Base-by-base conservation (phyloP, 2,329 filamentous ascomycete genomes). In the Dactylellina drechsleri region DNA sequence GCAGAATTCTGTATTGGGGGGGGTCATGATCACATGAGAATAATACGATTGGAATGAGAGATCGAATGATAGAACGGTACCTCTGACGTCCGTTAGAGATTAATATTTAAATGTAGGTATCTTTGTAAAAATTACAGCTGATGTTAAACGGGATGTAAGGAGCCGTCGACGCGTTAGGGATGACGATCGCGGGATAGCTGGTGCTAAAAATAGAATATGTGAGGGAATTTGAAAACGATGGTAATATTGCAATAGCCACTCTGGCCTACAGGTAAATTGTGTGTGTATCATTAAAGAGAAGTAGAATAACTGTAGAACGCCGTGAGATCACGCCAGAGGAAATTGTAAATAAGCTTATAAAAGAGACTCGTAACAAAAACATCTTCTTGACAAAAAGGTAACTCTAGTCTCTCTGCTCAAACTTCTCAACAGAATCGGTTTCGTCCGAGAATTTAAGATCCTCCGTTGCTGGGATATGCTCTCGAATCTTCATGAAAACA, bases 361-460 rank as follows among this genome's bases (percentile, higher is more conserved):
- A 36, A 36, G 31, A 28, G 26, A 61, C 13, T 47, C 50, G 36
- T 66, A 53, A 67, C 43, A n/a, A 20, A 57, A 59, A 13, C 16
- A 57, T 13, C 2, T 36, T 40, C 41, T 26, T 18, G 36, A 49
- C 15, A 47, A 47, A 61, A 13, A 56, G 59, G 16, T 36, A 20
- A 40, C 20, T 45, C n/a, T 62, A 74, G 26, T 67, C 57, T 40
- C 58, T 74, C 49, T 74, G 70, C 26, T 74, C 62, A 57, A 74
- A 74, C 31, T 66, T 74, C 45, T 74, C 70, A 45, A 74, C 70
- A 20, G 70, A 74, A 31, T 58, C 26, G 6, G 90, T 95, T 86
- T 95, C 92, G 80, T 96, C 93, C 18, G 91, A 92, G 81, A 92
- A 93, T 80, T 89, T 88, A 60, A 97, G 84, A 82, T 97, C 93